Evolutionary conservation across 2,329 filamentous ascomycete species (phyloP), one percentile per base, ranked within the genome.

Genomic region (Phialophora expanda): DNA sequence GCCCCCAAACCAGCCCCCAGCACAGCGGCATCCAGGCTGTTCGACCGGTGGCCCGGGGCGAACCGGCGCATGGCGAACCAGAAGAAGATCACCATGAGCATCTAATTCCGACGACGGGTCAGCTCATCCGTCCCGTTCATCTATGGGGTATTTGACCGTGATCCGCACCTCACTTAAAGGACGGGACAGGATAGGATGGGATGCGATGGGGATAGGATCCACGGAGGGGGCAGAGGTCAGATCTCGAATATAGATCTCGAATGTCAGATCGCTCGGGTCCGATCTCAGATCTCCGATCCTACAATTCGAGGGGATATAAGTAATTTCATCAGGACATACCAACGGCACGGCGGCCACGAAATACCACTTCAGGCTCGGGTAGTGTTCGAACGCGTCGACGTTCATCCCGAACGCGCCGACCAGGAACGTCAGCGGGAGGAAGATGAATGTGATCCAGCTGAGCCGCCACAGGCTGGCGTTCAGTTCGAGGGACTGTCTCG

Each of bases 401-500:
- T 85, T 84, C 66, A 69, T 69, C 7, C 66, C 66, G 34, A 69
- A 69, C 44, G 63, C 64, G 32, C 66, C 66, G n/a, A 76, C 77
- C 14, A 83, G 77, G 67, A 84, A 84, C 0, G 82, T 85, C 9
- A 85, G 73, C 0, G 83, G 77, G 14, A 79, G 72, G 71, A 79
- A 79, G 61, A 79, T 74, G 60, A 78, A 78, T 9, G 77, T 78
- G 30, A 78, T 75, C 77, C 77, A 79, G 30, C 74, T 77, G 57
- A 79, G 50, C 5, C 75, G 70, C 73, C 73, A 75, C 68, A 74
- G 64, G 30, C 61, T 64, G 28, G 56, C 65, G 48, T 67, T 69
- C 22, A 67, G 61, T 51, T 66, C 66, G 54, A 67, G 54, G 6
- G 66, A 69, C 22, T 54, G 60, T 24, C 50, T 61, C 26, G 66